Evolutionary conservation across 2,329 filamentous ascomycete genomes (phyloP), one percentile per base, ranked within the genome.

Genomic region (Cercospora sp.): DNA sequence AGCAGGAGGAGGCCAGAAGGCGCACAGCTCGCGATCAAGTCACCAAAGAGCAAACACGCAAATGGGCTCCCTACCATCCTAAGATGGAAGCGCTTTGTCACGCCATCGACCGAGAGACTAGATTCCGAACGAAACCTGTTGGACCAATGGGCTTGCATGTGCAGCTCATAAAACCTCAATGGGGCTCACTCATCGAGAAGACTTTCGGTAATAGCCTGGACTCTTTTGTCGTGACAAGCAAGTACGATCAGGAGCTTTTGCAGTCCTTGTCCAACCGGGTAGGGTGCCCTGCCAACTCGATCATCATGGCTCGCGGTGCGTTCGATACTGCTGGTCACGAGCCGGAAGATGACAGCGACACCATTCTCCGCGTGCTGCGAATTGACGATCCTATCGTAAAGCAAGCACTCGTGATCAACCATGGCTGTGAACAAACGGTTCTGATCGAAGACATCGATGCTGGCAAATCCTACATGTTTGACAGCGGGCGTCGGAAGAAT

Each of bases 121-220:
- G 88, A 0, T 98, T 96, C 76, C 82, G 83, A 26, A 82, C 86
- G 53, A 89, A 86, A 69, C 95, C 95, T 2, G 83, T 98, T 36
- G 95, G 95, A 0, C 95, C 95, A 0, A 83, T 98, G 13, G 95
- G 94, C 31, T 83, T 88, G 26, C 87, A 95, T 75, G 85, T 99
- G 62, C 89, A 88, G 72, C 82, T 99, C 26, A 82, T 88, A 40
- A 89, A 94, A 72, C 90, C 92, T 0, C 85, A 92, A 73, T 99
- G 95, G 95, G 91, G 90, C 1, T 86, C 87, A 0, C 88, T 97
- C 53, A 79, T 99, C 13, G 95, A 99, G 77, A 90, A 86, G 70
- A 87, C 87, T 1, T 85, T 97, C 57, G 92, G 92, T n/a, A 80
- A 79, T 3, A 84, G 82, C 0, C 82, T 98, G 33, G 90, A 88